These are phyloP conservation scores for Allium fistulosum DNA, from an alignment of 106 monocot species.

Conservation along the genomic window DNA sequence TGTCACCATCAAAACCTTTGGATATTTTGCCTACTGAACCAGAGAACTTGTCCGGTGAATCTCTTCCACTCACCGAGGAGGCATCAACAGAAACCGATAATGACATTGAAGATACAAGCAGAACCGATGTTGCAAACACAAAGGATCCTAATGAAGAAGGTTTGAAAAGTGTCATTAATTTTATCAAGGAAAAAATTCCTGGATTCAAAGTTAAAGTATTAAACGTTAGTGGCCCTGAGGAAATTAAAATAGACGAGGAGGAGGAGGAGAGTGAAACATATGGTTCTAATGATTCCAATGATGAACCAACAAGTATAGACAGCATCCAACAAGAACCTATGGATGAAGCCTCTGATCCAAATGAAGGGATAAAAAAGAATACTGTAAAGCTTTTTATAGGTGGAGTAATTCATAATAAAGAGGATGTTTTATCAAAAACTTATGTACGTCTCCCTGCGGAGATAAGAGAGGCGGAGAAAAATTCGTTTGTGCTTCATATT, in stretches of 20 bases:
- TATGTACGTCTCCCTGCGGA: slow-evolving; percentile 58
- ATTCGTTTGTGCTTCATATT: slow-evolving; percentile 59
- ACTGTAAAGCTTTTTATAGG: slow-evolving; percentile 66
- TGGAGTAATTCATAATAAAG: slow-evolving; percentile 78
- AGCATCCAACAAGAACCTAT: slow-evolving; percentile 28
- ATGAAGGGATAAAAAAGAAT: slow-evolving; percentile 22
- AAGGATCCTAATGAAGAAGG: slow-evolving; percentile 64
- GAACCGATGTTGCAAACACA: slow-evolving; percentile 8
- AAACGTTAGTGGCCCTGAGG: slow-evolving; percentile 45
- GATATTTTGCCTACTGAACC: slow-evolving; percentile 21
- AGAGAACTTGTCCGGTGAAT: slow-evolving; percentile 25
- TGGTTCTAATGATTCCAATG: slow-evolving; percentile 27
- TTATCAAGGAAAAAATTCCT: slow-evolving; percentile 77
- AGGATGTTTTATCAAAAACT: slow-evolving; percentile 51
- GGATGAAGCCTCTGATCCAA: slow-evolving; percentile 26
- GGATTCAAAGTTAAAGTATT: slow-evolving; percentile 76
- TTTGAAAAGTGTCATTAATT: slow-evolving; percentile 62
- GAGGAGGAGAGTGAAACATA: slow-evolving; percentile 36
- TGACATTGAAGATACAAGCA: slow-evolving; percentile 15
- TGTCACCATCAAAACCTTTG: slow-evolving; percentile 13
- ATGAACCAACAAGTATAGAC: slow-evolving; percentile 31
- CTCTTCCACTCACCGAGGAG: slow-evolving; percentile 8
- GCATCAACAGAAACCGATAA: slow-evolving; percentile 13
- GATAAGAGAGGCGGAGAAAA: slow-evolving; percentile 45
- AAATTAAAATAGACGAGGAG: slow-evolving; percentile 48